phyloP scores from a whole-genome alignment of 306 rosid species.

The Citrullus mucosospermus region DNA sequence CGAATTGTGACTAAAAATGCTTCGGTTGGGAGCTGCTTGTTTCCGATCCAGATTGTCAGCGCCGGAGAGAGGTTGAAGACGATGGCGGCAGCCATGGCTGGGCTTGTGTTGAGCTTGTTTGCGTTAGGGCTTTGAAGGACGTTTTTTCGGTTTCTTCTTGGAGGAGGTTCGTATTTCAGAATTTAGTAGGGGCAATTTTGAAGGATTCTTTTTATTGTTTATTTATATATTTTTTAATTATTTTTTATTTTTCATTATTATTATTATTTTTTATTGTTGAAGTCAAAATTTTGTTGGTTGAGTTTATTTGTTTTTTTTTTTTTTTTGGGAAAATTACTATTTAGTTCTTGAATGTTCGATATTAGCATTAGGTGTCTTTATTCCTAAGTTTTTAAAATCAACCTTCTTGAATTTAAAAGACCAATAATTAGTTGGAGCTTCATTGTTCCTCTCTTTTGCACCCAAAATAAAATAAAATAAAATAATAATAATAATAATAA shows the following conservation, averaged over 20 bases:
- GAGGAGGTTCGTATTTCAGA: not conserved
- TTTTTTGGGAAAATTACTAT: no score
- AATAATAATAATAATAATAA: no score
- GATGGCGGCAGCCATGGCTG: conserved; percentile 3
- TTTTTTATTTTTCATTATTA: no score
- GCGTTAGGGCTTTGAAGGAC: not conserved
- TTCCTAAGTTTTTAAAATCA: no score
- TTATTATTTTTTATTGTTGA: not conserved
- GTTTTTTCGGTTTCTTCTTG: not conserved
- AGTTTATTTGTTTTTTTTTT: no score
- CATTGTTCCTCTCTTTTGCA: no score
- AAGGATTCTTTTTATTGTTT: not conserved
- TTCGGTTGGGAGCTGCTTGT: conserved; percentile 28
- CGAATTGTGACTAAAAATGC: conserved; percentile 26
- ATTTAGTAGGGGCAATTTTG: not conserved
- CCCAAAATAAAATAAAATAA: no score
- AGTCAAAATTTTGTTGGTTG: not conserved
- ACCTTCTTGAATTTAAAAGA: no score
- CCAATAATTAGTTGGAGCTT: no score
- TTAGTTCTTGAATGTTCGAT: no score
- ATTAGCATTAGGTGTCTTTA: no score
- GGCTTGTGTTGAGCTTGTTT: conserved; percentile 16
- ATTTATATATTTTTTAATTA: no score
- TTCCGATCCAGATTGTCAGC: conserved; percentile 31
- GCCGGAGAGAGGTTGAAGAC: conserved; percentile 20